Conservation (phyloP, 2,329 filamentous ascomycete genomes). For the Alternaria sp. region DNA sequence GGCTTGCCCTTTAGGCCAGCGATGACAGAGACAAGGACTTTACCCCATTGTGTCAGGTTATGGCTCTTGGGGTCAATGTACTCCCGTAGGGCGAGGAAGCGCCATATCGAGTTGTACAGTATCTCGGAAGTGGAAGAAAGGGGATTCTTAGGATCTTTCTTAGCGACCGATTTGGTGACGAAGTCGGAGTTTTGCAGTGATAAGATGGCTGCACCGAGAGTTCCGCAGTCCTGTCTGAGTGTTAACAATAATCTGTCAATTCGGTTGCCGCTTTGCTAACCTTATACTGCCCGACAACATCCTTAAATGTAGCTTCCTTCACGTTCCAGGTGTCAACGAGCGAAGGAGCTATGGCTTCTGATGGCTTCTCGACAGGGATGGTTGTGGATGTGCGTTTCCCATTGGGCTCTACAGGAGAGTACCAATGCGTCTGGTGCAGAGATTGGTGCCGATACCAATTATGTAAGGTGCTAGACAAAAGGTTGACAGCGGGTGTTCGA, state of each 20-base stretch:
- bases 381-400: conserved; percentile 58
- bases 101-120: conserved; percentile 78
- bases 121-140: conserved; percentile 74
- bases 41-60: conserved; percentile 79
- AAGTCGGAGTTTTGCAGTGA: conserved; percentile 75
- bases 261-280: conserved; percentile 12
- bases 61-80: conserved; percentile 79
- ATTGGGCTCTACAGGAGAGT: conserved; percentile 46
- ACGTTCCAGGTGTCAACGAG: conserved; percentile 75
- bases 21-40: conserved; percentile 75
- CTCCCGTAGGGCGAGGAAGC: conserved; percentile 85
- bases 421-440: conserved; percentile 84
- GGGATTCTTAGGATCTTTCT: conserved; percentile 54
- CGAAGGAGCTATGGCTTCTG: conserved; percentile 57
- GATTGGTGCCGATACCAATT: conserved; percentile 83
- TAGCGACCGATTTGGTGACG: conserved; percentile 69
- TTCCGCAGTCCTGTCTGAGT: conserved; percentile 29
- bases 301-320: conserved; percentile 63
- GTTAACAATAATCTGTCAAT: conserved; percentile 12
- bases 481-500: conserved; percentile 76
- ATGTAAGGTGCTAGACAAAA: conserved; percentile 80
- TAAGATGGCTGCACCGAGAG: conserved; percentile 59
- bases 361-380: conserved; percentile 65
- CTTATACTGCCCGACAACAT: conserved; percentile 40
- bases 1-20: conserved; percentile 64